Evolutionary conservation across 345 rosid species (phyloP).

Genomic region (Fremontodendron californicum): DNA sequence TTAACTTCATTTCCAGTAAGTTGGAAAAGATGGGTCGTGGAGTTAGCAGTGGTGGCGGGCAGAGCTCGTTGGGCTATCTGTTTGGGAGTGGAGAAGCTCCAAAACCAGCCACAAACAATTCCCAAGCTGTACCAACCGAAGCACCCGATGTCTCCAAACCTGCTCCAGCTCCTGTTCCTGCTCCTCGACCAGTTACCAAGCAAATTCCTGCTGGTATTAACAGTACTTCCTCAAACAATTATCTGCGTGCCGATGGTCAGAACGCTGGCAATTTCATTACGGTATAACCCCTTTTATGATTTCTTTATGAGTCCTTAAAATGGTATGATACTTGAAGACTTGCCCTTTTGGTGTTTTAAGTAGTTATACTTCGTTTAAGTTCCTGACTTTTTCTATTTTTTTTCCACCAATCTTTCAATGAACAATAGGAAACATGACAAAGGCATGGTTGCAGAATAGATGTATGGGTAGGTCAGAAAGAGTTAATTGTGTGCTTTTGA

Average conservation of each 20-base stretch:
- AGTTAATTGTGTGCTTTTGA: not conserved
- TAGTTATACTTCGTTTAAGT: not conserved
- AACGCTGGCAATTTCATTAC: constrained; percentile 82
- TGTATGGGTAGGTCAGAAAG: not conserved
- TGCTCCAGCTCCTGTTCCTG: constrained; percentile 29
- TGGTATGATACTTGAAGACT: not conserved
- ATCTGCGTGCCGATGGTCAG: constrained; percentile 78
- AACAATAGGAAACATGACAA: not conserved
- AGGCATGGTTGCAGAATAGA: not conserved
- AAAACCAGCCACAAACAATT: constrained; percentile 38
- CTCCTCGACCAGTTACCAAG: constrained; percentile 44
- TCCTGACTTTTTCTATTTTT: not conserved
- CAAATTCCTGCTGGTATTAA: constrained; percentile 68
- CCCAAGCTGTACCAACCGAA: constrained; percentile 32
- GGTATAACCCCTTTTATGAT: constrained; percentile 31
- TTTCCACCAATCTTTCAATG: not conserved
- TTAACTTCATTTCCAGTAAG: not conserved
- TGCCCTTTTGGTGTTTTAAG: not conserved
- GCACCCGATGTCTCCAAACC: constrained; percentile 34
- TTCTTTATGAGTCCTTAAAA: not conserved
- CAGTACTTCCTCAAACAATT: constrained; percentile 57
- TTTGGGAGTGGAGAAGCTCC: constrained; percentile 76
- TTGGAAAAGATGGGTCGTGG: constrained; percentile 64
- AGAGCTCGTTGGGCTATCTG: constrained; percentile 82
- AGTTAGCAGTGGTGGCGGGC: constrained; percentile 78